phyloP scores from a whole-genome alignment of 345 rosid genomes.

The Rhodomyrtus tomentosa region DNA sequence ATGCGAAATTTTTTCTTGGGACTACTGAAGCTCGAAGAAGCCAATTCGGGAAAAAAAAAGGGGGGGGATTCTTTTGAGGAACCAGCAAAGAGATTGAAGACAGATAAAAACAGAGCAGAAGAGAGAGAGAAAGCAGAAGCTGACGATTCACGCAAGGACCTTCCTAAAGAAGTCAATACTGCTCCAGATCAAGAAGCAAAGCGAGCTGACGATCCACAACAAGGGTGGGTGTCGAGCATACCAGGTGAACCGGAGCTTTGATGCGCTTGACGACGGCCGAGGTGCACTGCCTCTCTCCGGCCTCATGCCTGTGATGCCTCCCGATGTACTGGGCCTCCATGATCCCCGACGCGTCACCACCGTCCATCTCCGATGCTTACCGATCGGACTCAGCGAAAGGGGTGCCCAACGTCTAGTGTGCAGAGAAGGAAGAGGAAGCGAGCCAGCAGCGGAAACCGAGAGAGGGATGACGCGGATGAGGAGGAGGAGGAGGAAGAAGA shows the following conservation, averaged over 20 bases:
- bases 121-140: neutral
- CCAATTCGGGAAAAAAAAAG: neutral
- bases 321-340: constrained; percentile 40
- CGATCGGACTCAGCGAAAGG: neutral
- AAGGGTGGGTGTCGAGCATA: constrained; percentile 17
- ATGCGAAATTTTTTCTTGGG: neutral
- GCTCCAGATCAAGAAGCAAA: neutral
- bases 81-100: neutral
- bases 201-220: neutral
- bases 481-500: neutral
- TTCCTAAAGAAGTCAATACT: neutral
- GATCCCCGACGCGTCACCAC: constrained; percentile 2
- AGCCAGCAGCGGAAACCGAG: neutral
- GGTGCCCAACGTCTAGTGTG: neutral
- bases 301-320: constrained; percentile 57
- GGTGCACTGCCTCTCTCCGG: constrained; percentile 57
- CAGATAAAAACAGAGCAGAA: neutral
- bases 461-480: neutral
- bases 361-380: constrained; percentile 11
- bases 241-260: constrained; percentile 91
- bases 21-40: neutral
- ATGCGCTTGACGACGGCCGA: constrained; percentile 68
- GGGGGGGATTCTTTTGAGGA: neutral
- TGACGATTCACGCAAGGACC: neutral
- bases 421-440: neutral